These are phyloP conservation scores for Taphrina flavorubra DNA, from an alignment of 1,139 yeast species.

Conservation along the genomic window DNA sequence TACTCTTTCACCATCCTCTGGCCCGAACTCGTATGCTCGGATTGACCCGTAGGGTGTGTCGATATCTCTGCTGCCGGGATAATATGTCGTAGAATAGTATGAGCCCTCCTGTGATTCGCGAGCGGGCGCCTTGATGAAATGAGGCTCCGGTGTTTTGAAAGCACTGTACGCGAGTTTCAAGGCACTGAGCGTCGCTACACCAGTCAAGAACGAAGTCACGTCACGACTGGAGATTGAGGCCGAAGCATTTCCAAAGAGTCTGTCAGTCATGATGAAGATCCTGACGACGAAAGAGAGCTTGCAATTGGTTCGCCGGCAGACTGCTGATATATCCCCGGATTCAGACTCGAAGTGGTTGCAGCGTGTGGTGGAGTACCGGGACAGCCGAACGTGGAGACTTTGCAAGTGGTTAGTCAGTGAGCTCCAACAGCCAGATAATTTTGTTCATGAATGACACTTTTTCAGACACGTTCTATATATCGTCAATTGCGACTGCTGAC, in stretches of 20 bases:
- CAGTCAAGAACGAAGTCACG: conserved; percentile 11
- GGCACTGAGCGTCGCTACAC: background rate
- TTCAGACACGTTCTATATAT: background rate
- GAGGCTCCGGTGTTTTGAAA: background rate
- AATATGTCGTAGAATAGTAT: conserved; percentile 18
- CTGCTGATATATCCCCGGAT: no score
- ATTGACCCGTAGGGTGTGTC: conserved; percentile 36
- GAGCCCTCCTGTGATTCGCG: conserved; percentile 16
- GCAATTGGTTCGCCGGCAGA: no score
- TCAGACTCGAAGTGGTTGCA: background rate
- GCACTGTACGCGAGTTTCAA: conserved; percentile 9
- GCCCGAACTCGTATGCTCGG: conserved; percentile 26
- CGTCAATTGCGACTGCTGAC: no score
- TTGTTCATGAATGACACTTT: background rate
- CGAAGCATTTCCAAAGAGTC: background rate
- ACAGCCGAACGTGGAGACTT: conserved; percentile 9
- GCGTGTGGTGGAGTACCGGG: conserved; percentile 5
- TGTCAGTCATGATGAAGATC: background rate
- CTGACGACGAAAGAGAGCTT: no score
- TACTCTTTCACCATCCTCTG: conserved; percentile 31
- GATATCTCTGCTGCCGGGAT: conserved; percentile 21
- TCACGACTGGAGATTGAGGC: background rate
- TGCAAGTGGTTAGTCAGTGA: background rate
- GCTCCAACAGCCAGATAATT: conserved; percentile 6
- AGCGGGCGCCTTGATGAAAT: conserved; percentile 20